A percentile compares a stretch with the other conserved stretches of the same genome.
Conservation (phyloP, 441 rosid genomes). For the Gossypium davidsonii region DNA sequence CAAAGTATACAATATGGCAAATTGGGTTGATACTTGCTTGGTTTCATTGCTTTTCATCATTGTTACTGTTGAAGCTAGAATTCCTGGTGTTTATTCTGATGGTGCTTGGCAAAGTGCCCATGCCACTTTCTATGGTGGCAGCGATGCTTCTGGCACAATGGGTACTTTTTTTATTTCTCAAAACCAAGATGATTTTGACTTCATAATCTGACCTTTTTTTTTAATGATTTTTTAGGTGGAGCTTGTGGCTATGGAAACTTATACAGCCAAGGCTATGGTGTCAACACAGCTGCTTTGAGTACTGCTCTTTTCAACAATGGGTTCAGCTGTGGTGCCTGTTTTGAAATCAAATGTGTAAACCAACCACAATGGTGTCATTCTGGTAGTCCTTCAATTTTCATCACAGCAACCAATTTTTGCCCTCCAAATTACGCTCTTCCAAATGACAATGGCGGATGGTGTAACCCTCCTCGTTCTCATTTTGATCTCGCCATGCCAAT, state of each 20-base stretch:
- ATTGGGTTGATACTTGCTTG: neutral
- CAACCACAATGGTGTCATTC: conserved; percentile 83
- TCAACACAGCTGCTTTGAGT: conserved; percentile 82
- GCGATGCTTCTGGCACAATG: conserved; percentile 83
- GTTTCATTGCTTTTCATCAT: conserved; percentile 18
- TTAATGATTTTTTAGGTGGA: conserved; percentile 38
- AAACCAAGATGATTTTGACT: neutral
- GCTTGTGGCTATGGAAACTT: conserved; percentile 80
- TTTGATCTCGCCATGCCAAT: conserved; percentile 90
- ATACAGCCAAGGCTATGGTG: conserved; percentile 86
- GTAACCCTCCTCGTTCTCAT: conserved; percentile 83
- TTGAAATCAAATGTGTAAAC: conserved; percentile 62
- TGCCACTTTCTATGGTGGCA: conserved; percentile 81
- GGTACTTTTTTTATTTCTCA: conserved; percentile 27
- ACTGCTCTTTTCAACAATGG: conserved; percentile 85
- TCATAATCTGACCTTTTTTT: neutral
- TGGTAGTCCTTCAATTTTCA: conserved; percentile 66
- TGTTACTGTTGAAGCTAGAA: conserved; percentile 35
- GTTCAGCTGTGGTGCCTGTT: conserved; percentile 69
- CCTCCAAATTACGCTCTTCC: conserved; percentile 72
- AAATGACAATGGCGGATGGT: conserved; percentile 83
- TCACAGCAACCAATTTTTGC: conserved; percentile 83
- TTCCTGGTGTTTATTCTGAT: conserved; percentile 47
- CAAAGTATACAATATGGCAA: conserved; percentile 24
- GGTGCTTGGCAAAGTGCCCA: conserved; percentile 64